Base-by-base conservation (phyloP, 2,329 filamentous ascomycete species). In the Blumeria graminis region DNA sequence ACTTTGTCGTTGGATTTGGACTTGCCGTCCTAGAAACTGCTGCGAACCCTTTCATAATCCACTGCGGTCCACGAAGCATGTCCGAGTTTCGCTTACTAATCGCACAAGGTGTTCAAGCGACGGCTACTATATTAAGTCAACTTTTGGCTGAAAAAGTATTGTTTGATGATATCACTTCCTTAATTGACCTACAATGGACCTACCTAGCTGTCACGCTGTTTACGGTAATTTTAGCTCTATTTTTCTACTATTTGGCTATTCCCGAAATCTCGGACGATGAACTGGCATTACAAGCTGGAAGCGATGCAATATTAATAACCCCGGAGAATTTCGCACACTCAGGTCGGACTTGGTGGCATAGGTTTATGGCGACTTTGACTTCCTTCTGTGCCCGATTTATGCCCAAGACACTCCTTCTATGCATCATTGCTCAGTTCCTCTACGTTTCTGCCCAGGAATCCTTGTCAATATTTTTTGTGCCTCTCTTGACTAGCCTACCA, bases 121-220 rank as follows among this genome's bases (percentile, higher is more conserved):
- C 85, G 1, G 83, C 82, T 9, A 83, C 79, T 18, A 78, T 90
- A 9, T 67, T 90, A 22, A 84, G 81, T 51, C 81, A 82, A 0
- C 69, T 89, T 0, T 71, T 92, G 10, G 85, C 84, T 6, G 77
- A 84, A 43, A 81, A 79, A 58, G 81, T 84, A 16, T 85, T 90
- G 65, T 90, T 90, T 69, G 74, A 72, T 33, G 66, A 61, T n/a
- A 64, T 72, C 1, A 67, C 72, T 34, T 76, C 76, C 1, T 73
- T 92, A 3, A 75, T 84, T 59, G 80, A 83, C 59, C 83, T 90
- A 1, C 86, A 92, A 67, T 93, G 83, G 82, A 84, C 85, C 0
- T 92, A 92, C 62, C 75, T 92, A n/a, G 82, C 81, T 56, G 82
- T 90, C 59, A 86, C 84, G 0, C 72, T 83, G 28, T 81, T 88